Base-by-base conservation (phyloP, 1,139 yeast genomes). In the Keqinozyma sinolaborantium region DNA sequence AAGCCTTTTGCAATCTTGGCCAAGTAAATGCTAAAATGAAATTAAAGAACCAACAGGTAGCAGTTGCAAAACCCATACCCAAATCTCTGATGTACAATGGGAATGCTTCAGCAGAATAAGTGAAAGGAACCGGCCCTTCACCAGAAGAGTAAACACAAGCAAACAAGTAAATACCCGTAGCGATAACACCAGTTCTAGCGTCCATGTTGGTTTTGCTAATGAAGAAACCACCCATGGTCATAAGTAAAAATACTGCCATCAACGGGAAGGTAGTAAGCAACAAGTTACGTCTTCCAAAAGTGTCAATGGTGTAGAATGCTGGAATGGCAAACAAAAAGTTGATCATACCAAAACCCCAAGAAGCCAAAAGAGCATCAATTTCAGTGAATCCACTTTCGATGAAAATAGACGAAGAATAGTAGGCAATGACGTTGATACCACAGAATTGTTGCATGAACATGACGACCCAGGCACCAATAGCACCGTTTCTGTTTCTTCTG, bases 361-460 rank as follows among this genome's bases (percentile, higher is more conserved):
- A 83, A 0, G 95, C 95, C 43, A 83, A 59, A 50, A 86, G 59
- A 0, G 95, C 79, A 38, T 73, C 65, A 32, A 76, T 65, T 37
- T 70, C 76, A 19, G 75, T 58, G 54, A 82, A 82, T 24, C 83
- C 81, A 15, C 90, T 78, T 31, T 79, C 70, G 27, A 72, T 59
- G 58, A 86, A 86, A 40, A 86, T 85, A 9, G 83, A 70, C 1
- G 88, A 78, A 0, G 87, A 79, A 55, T 82, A 83, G 58, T 83
- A 82, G 13, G 95, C 94, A 59, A 87, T 85, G 33, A 85, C 94
- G 50, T 86, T 87, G 52, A 87, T 80, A 50, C 95, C 95, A 60
- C 95, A 86, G 64, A 87, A 83, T 56, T 87, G 95, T 64, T 87
- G 95, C 87, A 83, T 83, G 53, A 85, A 83, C 79, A 87, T 86